phyloP scores from a whole-genome alignment of 495 filamentous ascomycete genomes.

The Hypoxylon cercidicola region DNA sequence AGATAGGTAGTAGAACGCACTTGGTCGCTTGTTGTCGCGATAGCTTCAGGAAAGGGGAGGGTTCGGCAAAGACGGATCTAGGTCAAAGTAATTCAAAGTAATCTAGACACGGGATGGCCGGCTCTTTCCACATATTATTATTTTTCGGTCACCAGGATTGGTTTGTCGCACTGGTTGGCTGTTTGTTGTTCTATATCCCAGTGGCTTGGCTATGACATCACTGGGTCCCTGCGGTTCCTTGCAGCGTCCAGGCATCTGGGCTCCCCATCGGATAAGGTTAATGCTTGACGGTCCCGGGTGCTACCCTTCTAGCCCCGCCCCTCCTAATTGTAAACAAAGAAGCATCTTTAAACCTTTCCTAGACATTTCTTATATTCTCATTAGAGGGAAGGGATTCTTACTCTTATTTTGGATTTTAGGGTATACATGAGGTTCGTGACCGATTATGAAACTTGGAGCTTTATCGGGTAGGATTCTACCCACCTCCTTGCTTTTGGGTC shows the following conservation, averaged over 20 bases:
- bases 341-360: too few species aligned
- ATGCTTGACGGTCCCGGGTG: conserved; percentile 23
- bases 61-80: conserved; percentile 8
- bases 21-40: conserved; percentile 1
- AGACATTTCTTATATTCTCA: too few species aligned
- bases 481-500: too few species aligned
- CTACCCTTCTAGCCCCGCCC: conserved; percentile 24
- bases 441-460: too few species aligned
- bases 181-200: conserved; percentile 13
- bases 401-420: too few species aligned
- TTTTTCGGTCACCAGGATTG: neutral
- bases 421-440: too few species aligned
- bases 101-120: neutral
- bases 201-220: conserved; percentile 42
- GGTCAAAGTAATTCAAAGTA: conserved; percentile 2
- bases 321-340: conserved; percentile 7
- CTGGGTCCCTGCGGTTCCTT: conserved; percentile 26
- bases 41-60: neutral
- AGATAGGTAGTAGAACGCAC: conserved; percentile 1
- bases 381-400: too few species aligned
- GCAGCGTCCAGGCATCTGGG: conserved; percentile 17
- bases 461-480: too few species aligned
- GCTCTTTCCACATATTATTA: conserved; percentile 2
- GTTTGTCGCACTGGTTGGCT: neutral
- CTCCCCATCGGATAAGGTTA: conserved; percentile 38